Base-by-base conservation (phyloP, 2,329 filamentous ascomycete species). In the Aschersonia sp. region DNA sequence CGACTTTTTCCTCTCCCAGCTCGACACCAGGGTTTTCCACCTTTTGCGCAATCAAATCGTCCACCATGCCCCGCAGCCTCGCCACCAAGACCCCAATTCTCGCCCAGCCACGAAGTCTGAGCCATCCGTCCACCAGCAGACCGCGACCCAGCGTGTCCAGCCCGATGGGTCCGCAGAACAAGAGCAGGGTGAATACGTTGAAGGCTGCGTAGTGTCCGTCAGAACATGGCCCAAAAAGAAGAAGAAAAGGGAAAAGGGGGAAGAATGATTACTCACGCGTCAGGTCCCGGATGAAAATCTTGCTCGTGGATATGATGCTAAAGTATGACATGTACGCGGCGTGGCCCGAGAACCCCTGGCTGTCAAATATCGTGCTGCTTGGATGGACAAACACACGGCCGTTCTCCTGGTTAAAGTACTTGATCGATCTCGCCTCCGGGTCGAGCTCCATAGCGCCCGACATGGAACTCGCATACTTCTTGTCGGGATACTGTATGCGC, bases 331-430 rank as follows among this genome's bases (percentile, higher is more conserved):
- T 70, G 63, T 90, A 97, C 1, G 79, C 75, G 5, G 84, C 83
- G 46, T 81, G 79, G 6, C 76, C 81, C 3, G 85, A 77, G 60
- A 94, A 95, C 0, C 73, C 76, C 60, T 94, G 86, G 9, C 79
- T 82, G 46, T 82, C 83, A 62, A 97, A 97, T 8, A 97, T 72
- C 1, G 84, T 88, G 43, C 86, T 94, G 56, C 79, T 82, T 0
- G 92, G 92, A 59, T 98, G 92, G 12, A 97, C 81, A 63, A 98
- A 98, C 10, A 97, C 87, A 6, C 92, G 76, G 0, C 84, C 85
- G 54, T 84, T 86, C 56, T 88, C 85, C 58, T 86, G 82, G 55
- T 85, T 87, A 65, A 87, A 97, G 68, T 89, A 98, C 61, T 88
- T 92, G 66, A 98, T 96, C 4, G 84, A 86, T 47, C 81, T 76